Percentiles rank a stretch among this genome's conserved stretches.
These are phyloP conservation scores for Ganoderma boninense DNA, from an alignment of 1,284 basidiomycete genomes.

Conservation along the genomic window DNA sequence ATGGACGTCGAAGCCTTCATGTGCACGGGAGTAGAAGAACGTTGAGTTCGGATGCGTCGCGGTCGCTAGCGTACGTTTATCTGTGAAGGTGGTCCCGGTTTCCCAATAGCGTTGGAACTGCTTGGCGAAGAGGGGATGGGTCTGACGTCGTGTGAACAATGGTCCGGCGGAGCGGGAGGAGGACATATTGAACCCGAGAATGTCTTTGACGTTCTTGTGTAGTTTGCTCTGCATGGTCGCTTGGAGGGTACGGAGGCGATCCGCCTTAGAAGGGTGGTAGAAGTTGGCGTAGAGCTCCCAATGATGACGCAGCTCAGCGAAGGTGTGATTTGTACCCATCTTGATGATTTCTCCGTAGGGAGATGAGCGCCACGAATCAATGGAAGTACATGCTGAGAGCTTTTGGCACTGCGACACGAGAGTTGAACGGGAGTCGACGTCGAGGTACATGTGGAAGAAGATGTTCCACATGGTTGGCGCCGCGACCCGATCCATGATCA, in stretches of 20 bases:
- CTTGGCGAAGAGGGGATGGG: slow-evolving; percentile 26
- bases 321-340: slow-evolving; percentile 48
- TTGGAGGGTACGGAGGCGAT: slow-evolving; percentile 26
- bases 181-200: not conserved
- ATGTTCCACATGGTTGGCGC: slow-evolving; percentile 58
- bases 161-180: not conserved
- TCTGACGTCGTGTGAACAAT: not conserved
- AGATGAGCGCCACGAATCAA: slow-evolving; percentile 53
- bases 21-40: slow-evolving; percentile 52
- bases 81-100: slow-evolving; percentile 49
- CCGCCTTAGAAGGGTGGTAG: slow-evolving; percentile 23
- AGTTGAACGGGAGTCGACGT: slow-evolving; percentile 47
- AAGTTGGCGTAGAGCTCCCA: slow-evolving; percentile 45
- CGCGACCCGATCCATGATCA: slow-evolving; percentile 44
- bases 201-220: not conserved
- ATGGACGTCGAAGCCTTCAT: slow-evolving; percentile 54
- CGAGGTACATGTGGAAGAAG: slow-evolving; percentile 63
- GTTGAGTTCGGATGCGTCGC: slow-evolving; percentile 55
- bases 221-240: slow-evolving; percentile 24
- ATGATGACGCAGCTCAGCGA: slow-evolving; percentile 50
- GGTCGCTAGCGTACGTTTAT: slow-evolving; percentile 34
- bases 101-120: slow-evolving; percentile 48
- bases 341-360: slow-evolving; percentile 50
- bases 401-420: slow-evolving; percentile 54
- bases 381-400: slow-evolving; percentile 47